These are phyloP conservation scores for Lachancea cidri DNA, from an alignment of 805 yeast species.

Conservation along the genomic window DNA sequence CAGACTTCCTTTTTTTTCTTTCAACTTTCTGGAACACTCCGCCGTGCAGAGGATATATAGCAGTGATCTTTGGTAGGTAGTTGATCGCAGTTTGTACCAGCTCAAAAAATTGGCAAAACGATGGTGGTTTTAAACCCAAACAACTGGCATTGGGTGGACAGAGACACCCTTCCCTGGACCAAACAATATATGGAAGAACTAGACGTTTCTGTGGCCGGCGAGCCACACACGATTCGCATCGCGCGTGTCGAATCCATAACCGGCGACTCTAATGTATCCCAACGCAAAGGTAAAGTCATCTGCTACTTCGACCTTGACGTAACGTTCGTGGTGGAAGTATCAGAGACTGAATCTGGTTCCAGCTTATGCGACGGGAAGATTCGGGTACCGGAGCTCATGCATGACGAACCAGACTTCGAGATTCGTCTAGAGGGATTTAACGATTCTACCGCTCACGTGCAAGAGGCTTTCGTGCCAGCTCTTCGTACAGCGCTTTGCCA, in stretches of 20 bases:
- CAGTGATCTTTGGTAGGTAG: too few species aligned
- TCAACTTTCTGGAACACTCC: background rate
- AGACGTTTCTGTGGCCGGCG: constrained; percentile 9
- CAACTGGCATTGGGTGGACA: constrained; percentile 76
- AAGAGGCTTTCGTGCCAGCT: constrained; percentile 47
- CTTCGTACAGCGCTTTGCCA: constrained; percentile 43
- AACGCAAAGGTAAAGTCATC: constrained; percentile 74
- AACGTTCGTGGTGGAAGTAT: constrained; percentile 41
- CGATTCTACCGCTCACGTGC: constrained; percentile 36
- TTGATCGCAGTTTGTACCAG: background rate
- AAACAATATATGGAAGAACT: constrained; percentile 41
- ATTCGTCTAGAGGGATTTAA: constrained; percentile 42
- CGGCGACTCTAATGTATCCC: constrained; percentile 81
- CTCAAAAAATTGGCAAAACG: background rate
- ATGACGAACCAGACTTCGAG: constrained; percentile 68
- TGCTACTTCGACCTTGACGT: constrained; percentile 67
- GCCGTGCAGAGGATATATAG: background rate
- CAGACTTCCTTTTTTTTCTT: too few species aligned
- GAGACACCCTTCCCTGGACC: constrained; percentile 63
- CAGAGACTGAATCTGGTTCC: constrained; percentile 30
- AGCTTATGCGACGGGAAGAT: constrained; percentile 42
- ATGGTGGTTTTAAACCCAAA: constrained; percentile 72
- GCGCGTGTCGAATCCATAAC: constrained; percentile 40
- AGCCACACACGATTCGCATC: constrained; percentile 21
- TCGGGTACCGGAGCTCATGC: constrained; percentile 62